phyloP scores from a whole-genome alignment of 805 yeast species.

The Myxozyma melibiosi region DNA sequence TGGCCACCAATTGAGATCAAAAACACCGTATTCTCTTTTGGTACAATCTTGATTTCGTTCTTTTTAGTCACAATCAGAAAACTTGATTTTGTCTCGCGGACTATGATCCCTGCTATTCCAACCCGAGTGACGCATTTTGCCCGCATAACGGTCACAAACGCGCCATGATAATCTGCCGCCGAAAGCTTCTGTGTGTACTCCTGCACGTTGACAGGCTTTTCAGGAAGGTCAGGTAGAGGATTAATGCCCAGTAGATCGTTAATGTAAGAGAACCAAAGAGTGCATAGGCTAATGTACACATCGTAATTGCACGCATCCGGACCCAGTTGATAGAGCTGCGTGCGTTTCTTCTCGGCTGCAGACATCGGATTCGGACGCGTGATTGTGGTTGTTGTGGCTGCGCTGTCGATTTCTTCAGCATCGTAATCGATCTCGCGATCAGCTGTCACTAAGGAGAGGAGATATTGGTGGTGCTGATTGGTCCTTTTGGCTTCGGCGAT shows the following conservation, averaged over 20 bases:
- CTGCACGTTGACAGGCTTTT: too few relatives aligned
- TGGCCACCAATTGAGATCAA: not conserved
- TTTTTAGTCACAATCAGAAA: conserved; percentile 15
- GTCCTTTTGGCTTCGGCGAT: too few relatives aligned
- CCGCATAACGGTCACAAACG: conserved; percentile 16
- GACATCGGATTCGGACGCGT: conserved; percentile 28
- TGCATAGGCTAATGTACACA: conserved; percentile 13
- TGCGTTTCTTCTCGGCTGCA: conserved; percentile 17
- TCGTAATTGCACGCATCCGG: conserved; percentile 9
- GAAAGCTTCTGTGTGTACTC: conserved; percentile 20
- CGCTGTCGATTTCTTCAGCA: not conserved
- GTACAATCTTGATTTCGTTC: conserved; percentile 16
- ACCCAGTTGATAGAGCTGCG: conserved; percentile 8
- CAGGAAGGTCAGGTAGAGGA: conserved; percentile 3
- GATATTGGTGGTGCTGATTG: too few relatives aligned
- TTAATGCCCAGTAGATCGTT: conserved; percentile 13
- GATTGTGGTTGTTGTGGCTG: not conserved
- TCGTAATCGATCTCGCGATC: not conserved
- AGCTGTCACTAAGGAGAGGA: not conserved
- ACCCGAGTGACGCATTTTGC: conserved; percentile 24
- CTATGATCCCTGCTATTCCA: conserved; percentile 19
- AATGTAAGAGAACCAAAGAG: conserved; percentile 28
- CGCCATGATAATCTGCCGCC: conserved; percentile 31
- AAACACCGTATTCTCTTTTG: conserved; percentile 28
- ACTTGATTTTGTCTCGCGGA: conserved; percentile 20